Evolutionary conservation across 75 land plant species (phyloP).

Genomic region (Larix kaempferi): DNA sequence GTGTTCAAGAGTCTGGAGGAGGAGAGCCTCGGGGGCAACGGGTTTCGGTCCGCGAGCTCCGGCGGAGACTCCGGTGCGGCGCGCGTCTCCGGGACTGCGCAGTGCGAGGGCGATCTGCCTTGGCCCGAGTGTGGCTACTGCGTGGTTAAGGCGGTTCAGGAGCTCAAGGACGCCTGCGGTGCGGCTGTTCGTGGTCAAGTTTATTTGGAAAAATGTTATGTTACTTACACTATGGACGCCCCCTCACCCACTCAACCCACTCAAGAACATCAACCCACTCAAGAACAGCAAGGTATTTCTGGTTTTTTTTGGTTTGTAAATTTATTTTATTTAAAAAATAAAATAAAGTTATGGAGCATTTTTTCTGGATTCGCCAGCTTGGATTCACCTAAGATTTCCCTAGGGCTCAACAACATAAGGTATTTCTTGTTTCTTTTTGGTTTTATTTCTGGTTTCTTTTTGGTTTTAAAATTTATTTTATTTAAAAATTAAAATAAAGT

Average conservation of each 20-base stretch:
- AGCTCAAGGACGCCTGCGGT: constrained; percentile 52
- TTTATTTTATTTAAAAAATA: no score
- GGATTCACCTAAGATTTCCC: no score
- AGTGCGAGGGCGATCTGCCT: constrained; percentile 61
- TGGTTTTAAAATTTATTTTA: no score
- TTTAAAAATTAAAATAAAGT: no score
- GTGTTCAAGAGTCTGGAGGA: constrained; percentile 34
- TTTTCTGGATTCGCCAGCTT: no score
- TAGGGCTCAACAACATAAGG: no score
- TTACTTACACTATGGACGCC: constrained; percentile 23
- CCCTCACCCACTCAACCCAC: background rate
- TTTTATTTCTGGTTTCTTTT: no score
- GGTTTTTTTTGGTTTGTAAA: no score
- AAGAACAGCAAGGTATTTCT: no score
- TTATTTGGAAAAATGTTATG: constrained; percentile 51
- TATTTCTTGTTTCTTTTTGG: no score
- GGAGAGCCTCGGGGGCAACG: constrained; percentile 23
- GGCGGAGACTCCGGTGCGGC: constrained; percentile 26
- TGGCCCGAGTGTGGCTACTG: constrained; percentile 46
- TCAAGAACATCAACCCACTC: no score
- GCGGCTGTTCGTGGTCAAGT: constrained; percentile 41
- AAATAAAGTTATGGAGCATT: no score
- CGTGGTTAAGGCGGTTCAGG: constrained; percentile 40
- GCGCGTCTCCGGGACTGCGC: constrained; percentile 43
- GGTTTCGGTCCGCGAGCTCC: constrained; percentile 40